Percentiles rank a stretch among this genome's conserved stretches.
phyloP scores from a whole-genome alignment of 345 rosid genomes.

The thale cress (Arabidopsis thaliana) region TAIR10.1 NC_003070.9:1703001-1703500 shows the following conservation, averaged over 20 bases:
- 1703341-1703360: slow-evolving; percentile 52
- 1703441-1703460: slow-evolving; percentile 49
- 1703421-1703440: slow-evolving; percentile 49
- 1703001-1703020: too few species aligned
- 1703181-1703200: not conserved
- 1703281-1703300: slow-evolving; percentile 49
- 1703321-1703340: slow-evolving; percentile 61
- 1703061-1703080: too few species aligned
- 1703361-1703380: slow-evolving; percentile 43
- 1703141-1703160: slow-evolving; percentile 1
- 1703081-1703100: too few species aligned
- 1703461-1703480: slow-evolving; percentile 51
- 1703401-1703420: slow-evolving; percentile 54
- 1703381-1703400: slow-evolving; percentile 51
- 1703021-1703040: too few species aligned
- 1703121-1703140: too few species aligned
- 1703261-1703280: slow-evolving; percentile 60
- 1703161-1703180: not conserved
- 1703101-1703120: too few species aligned
- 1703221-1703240: slow-evolving; percentile 56
- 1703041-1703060: too few species aligned
- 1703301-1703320: slow-evolving; percentile 50
- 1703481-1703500: slow-evolving; percentile 45
- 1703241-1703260: slow-evolving; percentile 61
- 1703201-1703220: slow-evolving; percentile 47